Percentiles rank a stretch among this genome's conserved stretches.
phyloP scores from a whole-genome alignment of 78 protist genomes.

The Paulinella micropora region DNA sequence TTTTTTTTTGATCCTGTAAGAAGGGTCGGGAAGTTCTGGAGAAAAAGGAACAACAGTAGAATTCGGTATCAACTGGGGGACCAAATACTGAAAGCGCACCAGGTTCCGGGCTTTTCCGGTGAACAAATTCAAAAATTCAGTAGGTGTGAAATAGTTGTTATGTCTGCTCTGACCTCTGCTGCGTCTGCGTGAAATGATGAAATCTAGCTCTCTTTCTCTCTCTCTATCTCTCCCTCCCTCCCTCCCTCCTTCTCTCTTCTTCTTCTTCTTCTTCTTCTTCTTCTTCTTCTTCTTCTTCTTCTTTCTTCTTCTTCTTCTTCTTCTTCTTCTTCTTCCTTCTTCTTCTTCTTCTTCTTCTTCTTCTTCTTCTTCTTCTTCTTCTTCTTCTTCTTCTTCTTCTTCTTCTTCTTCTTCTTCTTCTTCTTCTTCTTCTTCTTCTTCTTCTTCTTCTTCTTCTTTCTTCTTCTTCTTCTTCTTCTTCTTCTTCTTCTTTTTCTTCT shows the following conservation, averaged over 20 bases:
- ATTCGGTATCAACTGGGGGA: too few species aligned
- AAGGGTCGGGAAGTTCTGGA: too few species aligned
- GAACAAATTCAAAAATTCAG: too few species aligned
- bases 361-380: neutral
- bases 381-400: neutral
- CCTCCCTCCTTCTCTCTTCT: neutral
- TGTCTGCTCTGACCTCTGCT: too few species aligned
- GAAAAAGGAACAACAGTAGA: too few species aligned
- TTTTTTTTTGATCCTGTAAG: too few species aligned
- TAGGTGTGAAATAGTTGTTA: too few species aligned
- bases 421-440: neutral
- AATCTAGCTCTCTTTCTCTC: too few species aligned
- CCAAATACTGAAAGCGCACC: too few species aligned
- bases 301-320: neutral
- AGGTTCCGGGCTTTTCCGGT: too few species aligned
- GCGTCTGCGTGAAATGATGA: too few species aligned
- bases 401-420: neutral
- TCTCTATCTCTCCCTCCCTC: too few species aligned
- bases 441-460: neutral
- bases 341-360: neutral
- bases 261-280: neutral
- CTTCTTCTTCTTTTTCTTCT: neutral
- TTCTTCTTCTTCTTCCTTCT: neutral
- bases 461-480: neutral
- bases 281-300: neutral